Conservation (phyloP, 1,284 basidiomycete species). For the Crepidotus sp. region DNA sequence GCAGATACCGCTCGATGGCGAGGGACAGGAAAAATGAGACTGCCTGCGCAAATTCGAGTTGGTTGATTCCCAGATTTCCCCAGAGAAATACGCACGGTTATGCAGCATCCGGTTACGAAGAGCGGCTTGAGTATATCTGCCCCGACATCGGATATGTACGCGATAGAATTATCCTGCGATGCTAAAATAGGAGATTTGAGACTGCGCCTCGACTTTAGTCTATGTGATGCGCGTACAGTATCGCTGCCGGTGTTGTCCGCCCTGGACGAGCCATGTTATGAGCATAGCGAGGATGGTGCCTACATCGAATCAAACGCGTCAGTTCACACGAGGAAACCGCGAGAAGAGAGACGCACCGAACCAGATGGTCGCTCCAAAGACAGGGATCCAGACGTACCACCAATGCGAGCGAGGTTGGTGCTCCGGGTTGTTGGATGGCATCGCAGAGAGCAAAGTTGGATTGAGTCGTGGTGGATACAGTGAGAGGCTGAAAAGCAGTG, state of each 20-base stretch:
- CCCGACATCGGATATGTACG: conserved; percentile 69
- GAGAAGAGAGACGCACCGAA: conserved; percentile 35
- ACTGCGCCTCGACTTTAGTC: no score
- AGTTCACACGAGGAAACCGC: not conserved
- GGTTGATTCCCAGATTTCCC: no score
- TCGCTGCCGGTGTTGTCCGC: conserved; percentile 34
- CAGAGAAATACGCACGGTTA: conserved; percentile 7
- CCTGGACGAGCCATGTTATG: conserved; percentile 43
- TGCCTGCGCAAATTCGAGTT: conserved; percentile 21
- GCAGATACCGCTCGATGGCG: conserved; percentile 48
- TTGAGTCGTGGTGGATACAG: not conserved
- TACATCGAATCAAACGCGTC: conserved; percentile 17
- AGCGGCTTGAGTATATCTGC: conserved; percentile 64
- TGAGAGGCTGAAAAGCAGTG: not conserved
- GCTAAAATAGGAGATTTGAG: no score
- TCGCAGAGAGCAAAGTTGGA: not conserved
- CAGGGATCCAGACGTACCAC: conserved; percentile 55
- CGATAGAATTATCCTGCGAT: conserved; percentile 45
- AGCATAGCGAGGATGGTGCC: conserved; percentile 58
- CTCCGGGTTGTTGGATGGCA: conserved; percentile 1
- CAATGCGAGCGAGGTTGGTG: conserved; percentile 32
- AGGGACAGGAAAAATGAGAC: conserved; percentile 53
- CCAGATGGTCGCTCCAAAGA: conserved; percentile 54
- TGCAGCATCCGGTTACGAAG: conserved; percentile 38
- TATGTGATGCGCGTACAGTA: conserved; percentile 29